Percentiles rank a stretch among this genome's conserved stretches.
These are phyloP conservation scores for Paramecium caudatum DNA, from an alignment of 73 alveolate genomes.

Conservation along the genomic window DNA sequence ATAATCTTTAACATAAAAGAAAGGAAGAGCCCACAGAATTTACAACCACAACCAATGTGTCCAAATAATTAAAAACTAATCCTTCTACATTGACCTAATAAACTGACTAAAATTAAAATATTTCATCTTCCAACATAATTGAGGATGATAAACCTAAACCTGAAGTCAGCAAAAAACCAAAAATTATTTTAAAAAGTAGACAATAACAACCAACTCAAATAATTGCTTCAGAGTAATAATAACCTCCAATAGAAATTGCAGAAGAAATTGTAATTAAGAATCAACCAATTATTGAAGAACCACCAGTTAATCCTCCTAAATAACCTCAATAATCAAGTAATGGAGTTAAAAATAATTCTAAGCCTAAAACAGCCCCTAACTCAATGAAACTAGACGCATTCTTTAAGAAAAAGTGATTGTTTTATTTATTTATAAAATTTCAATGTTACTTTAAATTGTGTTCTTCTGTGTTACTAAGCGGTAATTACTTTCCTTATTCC, in stretches of 20 bases:
- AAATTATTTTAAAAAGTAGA: constrained; percentile 5
- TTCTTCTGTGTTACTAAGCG: background rate
- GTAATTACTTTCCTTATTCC: background rate
- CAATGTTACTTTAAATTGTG: background rate
- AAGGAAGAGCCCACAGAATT: background rate
- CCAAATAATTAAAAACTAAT: background rate
- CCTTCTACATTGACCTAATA: background rate
- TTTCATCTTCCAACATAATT: background rate
- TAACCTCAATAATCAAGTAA: background rate
- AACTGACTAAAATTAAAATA: background rate
- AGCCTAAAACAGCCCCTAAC: background rate
- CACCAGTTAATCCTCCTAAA: background rate
- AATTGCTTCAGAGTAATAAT: background rate
- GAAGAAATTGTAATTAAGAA: background rate
- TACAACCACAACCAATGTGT: background rate
- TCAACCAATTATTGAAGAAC: constrained; percentile 33
- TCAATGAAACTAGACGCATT: constrained; percentile 10
- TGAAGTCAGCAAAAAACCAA: background rate
- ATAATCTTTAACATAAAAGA: background rate
- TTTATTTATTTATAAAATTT: background rate
- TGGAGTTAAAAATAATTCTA: background rate
- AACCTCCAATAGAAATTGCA: background rate
- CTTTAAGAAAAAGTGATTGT: background rate
- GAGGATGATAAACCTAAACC: background rate
- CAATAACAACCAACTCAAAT: background rate